A percentile compares a stretch with the other conserved stretches of the same genome.
These are phyloP conservation scores for Lentinula aciculospora DNA, from an alignment of 768 basidiomycete species.

Conservation along the genomic window DNA sequence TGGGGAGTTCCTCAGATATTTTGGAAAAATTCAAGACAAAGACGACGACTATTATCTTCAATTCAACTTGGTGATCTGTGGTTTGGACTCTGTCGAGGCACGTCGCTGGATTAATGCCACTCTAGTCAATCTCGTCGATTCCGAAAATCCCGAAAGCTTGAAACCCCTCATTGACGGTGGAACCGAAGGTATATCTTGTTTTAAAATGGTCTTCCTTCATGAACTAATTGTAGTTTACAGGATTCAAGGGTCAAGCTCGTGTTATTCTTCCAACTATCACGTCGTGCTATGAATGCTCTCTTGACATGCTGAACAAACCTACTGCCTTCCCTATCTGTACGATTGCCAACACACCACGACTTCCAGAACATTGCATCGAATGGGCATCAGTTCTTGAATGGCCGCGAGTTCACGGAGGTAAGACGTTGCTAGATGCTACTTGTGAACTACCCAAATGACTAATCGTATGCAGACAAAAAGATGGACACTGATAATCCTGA, in stretches of 20 bases:
- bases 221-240: conserved; percentile 31
- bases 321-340: conserved; percentile 98
- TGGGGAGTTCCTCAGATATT: conserved; percentile 56
- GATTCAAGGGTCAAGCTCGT: conserved; percentile 97
- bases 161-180: conserved; percentile 98
- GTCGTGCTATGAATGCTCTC: conserved; percentile 96
- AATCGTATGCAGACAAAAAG: conserved; percentile 67
- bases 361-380: conserved; percentile 98
- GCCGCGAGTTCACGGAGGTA: conserved; percentile 91
- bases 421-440: conserved; percentile 8
- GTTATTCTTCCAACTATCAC: conserved; percentile 94
- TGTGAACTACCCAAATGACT: background rate
- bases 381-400: conserved; percentile 99
- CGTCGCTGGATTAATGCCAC: conserved; percentile 99
- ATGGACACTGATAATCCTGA: conserved; percentile 97
- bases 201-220: no score
- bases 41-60: conserved; percentile 92
- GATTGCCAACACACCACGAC: conserved; percentile 95
- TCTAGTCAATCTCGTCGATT: conserved; percentile 89
- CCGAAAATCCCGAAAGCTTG: conserved; percentile 86
- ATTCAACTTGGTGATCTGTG: conserved; percentile 96
- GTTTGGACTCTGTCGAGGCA: conserved; percentile 95
- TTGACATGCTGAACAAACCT: conserved; percentile 97
- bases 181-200: conserved; percentile 78
- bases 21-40: conserved; percentile 98